phyloP scores from a whole-genome alignment of 1,284 basidiomycete genomes.

The Amylostereum chailletii region DNA sequence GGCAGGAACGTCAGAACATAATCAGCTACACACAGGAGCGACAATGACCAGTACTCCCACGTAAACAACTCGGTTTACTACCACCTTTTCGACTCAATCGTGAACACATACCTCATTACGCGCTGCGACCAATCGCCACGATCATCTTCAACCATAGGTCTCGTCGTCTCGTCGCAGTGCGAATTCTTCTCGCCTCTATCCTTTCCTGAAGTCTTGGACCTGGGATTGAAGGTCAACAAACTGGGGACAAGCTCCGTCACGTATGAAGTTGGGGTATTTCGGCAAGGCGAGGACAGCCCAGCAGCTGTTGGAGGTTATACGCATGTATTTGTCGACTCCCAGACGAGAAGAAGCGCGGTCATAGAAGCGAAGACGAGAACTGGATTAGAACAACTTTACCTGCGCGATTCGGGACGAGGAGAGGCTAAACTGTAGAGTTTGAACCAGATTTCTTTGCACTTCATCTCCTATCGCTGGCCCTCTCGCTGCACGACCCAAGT shows the following conservation, averaged over 20 bases:
- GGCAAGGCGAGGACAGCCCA: constrained; percentile 33
- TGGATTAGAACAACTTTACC: constrained; percentile 31
- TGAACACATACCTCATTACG: constrained; percentile 65
- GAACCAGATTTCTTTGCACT: background rate
- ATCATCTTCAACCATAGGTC: constrained; percentile 46
- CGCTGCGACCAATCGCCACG: constrained; percentile 46
- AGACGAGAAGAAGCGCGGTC: constrained; percentile 40
- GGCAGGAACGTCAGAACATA: background rate
- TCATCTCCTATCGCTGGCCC: too few relatives aligned
- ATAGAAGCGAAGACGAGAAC: constrained; percentile 32
- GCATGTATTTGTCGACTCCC: constrained; percentile 68
- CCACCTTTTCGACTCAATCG: constrained; percentile 67
- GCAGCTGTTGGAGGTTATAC: constrained; percentile 71
- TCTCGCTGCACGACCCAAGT: too few relatives aligned
- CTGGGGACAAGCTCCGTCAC: constrained; percentile 65
- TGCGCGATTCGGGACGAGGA: background rate
- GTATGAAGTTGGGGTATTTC: constrained; percentile 70
- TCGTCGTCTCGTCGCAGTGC: constrained; percentile 67
- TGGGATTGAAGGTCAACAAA: constrained; percentile 56
- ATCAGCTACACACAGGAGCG: constrained; percentile 40
- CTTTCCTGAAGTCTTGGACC: constrained; percentile 58
- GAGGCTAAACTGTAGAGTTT: background rate
- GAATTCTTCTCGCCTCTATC: constrained; percentile 63
- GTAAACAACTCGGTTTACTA: constrained; percentile 76
- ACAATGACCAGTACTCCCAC: constrained; percentile 76